These are phyloP conservation scores for Musa beccarii DNA, from an alignment of 176 grass and related monocot species.

Conservation along the genomic window DNA sequence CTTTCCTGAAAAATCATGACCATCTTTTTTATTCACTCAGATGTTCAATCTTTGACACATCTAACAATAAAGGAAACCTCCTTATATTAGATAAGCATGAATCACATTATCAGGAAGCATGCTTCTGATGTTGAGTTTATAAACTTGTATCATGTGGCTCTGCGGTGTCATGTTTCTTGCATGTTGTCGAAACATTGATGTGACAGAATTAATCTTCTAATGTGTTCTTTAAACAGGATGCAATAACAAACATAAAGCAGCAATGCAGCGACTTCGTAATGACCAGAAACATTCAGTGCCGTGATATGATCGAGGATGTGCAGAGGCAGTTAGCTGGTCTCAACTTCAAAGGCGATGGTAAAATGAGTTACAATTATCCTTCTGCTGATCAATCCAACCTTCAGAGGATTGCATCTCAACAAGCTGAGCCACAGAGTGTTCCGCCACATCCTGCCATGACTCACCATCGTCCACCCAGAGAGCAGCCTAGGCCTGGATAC, in stretches of 20 bases:
- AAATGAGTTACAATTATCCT: conserved; percentile 29
- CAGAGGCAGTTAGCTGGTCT: conserved; percentile 84
- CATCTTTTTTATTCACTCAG: neutral
- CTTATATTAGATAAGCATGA: neutral
- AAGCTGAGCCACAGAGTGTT: conserved; percentile 37
- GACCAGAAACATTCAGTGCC: conserved; percentile 94
- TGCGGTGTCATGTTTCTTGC: neutral
- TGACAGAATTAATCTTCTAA: conserved; percentile 5
- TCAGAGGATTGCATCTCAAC: conserved; percentile 42
- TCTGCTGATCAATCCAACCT: conserved; percentile 26
- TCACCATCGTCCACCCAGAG: conserved; percentile 35
- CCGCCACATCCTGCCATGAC: conserved; percentile 41
- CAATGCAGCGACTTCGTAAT: conserved; percentile 89
- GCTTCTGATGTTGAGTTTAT: neutral
- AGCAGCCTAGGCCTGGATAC: conserved; percentile 28
- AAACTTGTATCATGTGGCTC: neutral
- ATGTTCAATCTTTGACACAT: neutral
- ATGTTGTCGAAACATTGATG: neutral
- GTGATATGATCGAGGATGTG: conserved; percentile 95
- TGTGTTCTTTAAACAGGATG: conserved; percentile 50
- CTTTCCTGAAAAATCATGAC: neutral
- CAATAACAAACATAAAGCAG: conserved; percentile 83
- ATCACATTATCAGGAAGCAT: conserved; percentile 7
- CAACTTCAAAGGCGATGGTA: conserved; percentile 49
- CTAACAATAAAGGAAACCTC: neutral